phyloP scores from a whole-genome alignment of 2,329 filamentous ascomycete genomes.

The Sordariomycetes sp. region DNA sequence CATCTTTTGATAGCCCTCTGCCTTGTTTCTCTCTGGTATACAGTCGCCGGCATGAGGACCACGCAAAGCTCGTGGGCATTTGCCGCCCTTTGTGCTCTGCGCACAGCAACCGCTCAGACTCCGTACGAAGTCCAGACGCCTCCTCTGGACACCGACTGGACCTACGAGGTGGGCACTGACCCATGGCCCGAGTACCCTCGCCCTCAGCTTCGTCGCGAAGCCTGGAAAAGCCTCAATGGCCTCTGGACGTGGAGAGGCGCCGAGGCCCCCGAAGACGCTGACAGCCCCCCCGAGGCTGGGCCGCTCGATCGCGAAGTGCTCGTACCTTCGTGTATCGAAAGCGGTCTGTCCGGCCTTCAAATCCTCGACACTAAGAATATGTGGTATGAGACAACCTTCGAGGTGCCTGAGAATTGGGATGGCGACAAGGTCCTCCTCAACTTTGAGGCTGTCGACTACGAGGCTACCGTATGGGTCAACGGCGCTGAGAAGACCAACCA shows the following conservation, averaged over 20 bases:
- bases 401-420: slow-evolving; percentile 36
- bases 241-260: slow-evolving; percentile 44
- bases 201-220: slow-evolving; percentile 42
- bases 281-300: slow-evolving; percentile 11
- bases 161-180: slow-evolving; percentile 34
- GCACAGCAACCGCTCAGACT: slow-evolving; percentile 2
- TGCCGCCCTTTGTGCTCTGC: slow-evolving; percentile 3
- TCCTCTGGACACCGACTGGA: slow-evolving; percentile 38
- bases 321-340: slow-evolving; percentile 33
- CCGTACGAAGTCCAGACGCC: slow-evolving; percentile 24
- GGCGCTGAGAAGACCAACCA: slow-evolving; percentile 41
- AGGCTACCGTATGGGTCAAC: slow-evolving; percentile 50
- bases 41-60: no score
- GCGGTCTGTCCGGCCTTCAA: slow-evolving; percentile 39
- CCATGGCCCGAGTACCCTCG: slow-evolving; percentile 50
- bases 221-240: slow-evolving; percentile 49
- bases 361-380: slow-evolving; percentile 28
- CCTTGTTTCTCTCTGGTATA: no score
- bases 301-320: slow-evolving; percentile 28
- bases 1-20: no score
- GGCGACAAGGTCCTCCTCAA: slow-evolving; percentile 37
- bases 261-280: slow-evolving; percentile 7
- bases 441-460: slow-evolving; percentile 51
- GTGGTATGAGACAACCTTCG: slow-evolving; percentile 43
- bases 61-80: background rate